phyloP scores from a whole-genome alignment of 352 stramenopile genomes.

The Phytophthora constricta region DNA sequence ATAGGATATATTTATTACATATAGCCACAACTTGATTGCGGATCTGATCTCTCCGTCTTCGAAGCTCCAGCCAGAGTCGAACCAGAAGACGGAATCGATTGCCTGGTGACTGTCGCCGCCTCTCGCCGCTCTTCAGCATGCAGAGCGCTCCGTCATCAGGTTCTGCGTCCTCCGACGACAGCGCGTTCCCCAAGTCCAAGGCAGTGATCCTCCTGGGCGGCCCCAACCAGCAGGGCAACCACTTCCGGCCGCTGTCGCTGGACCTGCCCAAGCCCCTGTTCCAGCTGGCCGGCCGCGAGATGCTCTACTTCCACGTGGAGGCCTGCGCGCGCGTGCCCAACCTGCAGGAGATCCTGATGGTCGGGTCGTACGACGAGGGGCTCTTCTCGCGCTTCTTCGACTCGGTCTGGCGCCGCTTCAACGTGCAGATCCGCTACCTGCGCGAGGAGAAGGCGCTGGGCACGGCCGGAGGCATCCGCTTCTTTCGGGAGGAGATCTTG shows the following conservation, averaged over 20 bases:
- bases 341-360: constrained; percentile 88
- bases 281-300: constrained; percentile 83
- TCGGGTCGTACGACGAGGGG: constrained; percentile 89
- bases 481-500: constrained; percentile 87
- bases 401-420: constrained; percentile 79
- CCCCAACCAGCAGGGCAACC: constrained; percentile 86
- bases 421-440: constrained; percentile 88
- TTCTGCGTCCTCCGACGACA: constrained; percentile 34
- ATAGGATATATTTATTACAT: too few relatives aligned
- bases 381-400: constrained; percentile 91
- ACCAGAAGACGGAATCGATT: background rate
- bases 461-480: constrained; percentile 84
- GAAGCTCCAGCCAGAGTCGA: background rate
- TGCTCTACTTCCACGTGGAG: constrained; percentile 92
- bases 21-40: background rate
- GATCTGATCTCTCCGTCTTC: background rate
- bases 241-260: constrained; percentile 88
- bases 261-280: constrained; percentile 90
- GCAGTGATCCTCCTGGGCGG: constrained; percentile 89
- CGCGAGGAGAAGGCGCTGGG: constrained; percentile 81
- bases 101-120: too few relatives aligned
- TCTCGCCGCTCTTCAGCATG: background rate
- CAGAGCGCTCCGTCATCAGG: background rate
- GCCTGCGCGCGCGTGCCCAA: constrained; percentile 84
- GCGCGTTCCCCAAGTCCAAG: constrained; percentile 79